Percentiles rank a stretch among this genome's conserved stretches.
Evolutionary conservation across 495 filamentous ascomycete species (phyloP).

Genomic region (Physcia stellaris): DNA sequence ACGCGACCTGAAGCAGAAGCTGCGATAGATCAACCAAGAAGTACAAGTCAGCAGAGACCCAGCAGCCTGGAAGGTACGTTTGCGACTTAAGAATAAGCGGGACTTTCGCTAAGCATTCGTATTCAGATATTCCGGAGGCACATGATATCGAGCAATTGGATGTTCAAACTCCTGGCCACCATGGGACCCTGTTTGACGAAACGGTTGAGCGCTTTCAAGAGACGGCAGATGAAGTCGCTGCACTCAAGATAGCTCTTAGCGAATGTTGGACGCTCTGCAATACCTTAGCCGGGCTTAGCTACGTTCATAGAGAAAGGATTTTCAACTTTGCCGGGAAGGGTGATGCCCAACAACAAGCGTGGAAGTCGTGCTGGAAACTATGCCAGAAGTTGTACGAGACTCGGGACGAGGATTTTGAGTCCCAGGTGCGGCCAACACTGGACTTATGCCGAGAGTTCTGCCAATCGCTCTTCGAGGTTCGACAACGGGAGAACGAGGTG

Average conservation of each 20-base stretch:
- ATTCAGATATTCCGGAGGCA: conserved; percentile 34
- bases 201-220: conserved; percentile 26
- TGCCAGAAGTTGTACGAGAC: conserved; percentile 80
- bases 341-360: conserved; percentile 68
- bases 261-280: conserved; percentile 96
- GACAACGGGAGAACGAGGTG: conserved; percentile 57
- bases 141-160: conserved; percentile 21
- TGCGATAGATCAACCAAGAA: conserved; percentile 27
- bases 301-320: conserved; percentile 65
- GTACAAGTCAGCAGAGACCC: conserved; percentile 24
- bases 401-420: conserved; percentile 54
- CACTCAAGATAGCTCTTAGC: conserved; percentile 60
- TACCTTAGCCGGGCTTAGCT: conserved; percentile 72
- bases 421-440: conserved; percentile 62
- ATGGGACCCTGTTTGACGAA: conserved; percentile 25
- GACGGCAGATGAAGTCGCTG: conserved; percentile 51
- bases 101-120: no score
- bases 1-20: conserved; percentile 59
- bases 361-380: conserved; percentile 84
- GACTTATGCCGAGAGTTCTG: conserved; percentile 88
- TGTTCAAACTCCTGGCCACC: conserved; percentile 18
- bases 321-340: conserved; percentile 53
- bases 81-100: not conserved
- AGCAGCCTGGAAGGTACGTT: conserved; percentile 62
- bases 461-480: conserved; percentile 74